Evolutionary conservation across 139 green algal genomes (phyloP).

Genomic region (Chlorella sp.): DNA sequence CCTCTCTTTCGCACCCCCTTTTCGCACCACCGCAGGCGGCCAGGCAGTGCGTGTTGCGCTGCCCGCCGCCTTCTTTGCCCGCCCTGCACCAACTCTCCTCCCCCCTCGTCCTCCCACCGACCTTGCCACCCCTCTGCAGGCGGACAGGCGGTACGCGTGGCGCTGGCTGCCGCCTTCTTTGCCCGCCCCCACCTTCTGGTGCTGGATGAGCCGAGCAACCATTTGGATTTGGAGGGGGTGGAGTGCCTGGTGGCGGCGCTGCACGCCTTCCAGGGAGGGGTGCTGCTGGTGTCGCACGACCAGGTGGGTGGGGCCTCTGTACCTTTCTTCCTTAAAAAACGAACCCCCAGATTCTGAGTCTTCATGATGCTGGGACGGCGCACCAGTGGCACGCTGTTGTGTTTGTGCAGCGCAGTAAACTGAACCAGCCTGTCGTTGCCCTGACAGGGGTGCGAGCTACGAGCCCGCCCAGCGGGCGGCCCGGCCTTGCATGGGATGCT

Average conservation of each 20-base stretch:
- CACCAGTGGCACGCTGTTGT: not conserved
- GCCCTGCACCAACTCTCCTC: not conserved
- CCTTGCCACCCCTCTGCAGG: not conserved
- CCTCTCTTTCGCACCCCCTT: not conserved
- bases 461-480: not conserved
- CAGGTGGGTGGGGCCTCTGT: slow-evolving; percentile 47
- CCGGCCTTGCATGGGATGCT: too few species aligned
- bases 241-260: slow-evolving; percentile 77
- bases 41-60: too few species aligned
- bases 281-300: slow-evolving; percentile 88
- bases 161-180: slow-evolving; percentile 73
- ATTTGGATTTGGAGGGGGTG: slow-evolving; percentile 91
- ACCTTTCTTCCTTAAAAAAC: too few species aligned
- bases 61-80: not conserved
- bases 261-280: slow-evolving; percentile 73
- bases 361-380: not conserved
- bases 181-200: slow-evolving; percentile 88
- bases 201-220: slow-evolving; percentile 90
- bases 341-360: too few species aligned
- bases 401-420: not conserved
- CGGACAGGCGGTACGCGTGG: slow-evolving; percentile 87
- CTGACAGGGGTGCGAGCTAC: too few species aligned
- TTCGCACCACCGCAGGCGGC: not conserved
- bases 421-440: too few species aligned
- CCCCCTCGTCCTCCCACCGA: too few species aligned